Evolutionary conservation across 306 rosid species (phyloP).

Genomic region (Parietaria judaica): DNA sequence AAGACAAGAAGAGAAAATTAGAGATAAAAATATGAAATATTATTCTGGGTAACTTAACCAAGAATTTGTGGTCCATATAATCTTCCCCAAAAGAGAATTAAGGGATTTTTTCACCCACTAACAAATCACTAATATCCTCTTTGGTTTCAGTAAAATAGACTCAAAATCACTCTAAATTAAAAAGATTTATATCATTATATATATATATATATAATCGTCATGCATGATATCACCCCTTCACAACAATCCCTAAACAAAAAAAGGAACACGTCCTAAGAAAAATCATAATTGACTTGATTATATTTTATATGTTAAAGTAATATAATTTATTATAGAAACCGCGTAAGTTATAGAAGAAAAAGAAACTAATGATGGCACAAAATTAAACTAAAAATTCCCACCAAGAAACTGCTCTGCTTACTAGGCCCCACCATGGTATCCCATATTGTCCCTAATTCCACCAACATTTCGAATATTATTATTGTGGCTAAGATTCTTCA

Average conservation of each 20-base stretch:
- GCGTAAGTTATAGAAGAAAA: conserved; percentile 20
- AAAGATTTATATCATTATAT: background rate
- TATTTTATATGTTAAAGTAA: conserved; percentile 7
- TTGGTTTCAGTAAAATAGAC: conserved; percentile 20
- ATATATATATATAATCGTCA: background rate
- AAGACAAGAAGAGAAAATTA: background rate
- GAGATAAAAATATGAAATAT: background rate
- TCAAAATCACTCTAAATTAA: background rate
- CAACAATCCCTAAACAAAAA: background rate
- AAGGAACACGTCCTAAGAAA: background rate
- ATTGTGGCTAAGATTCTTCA: conserved; percentile 42
- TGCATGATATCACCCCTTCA: conserved; percentile 10
- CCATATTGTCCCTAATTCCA: conserved; percentile 47
- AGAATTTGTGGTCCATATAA: conserved; percentile 1
- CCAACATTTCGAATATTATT: conserved; percentile 56
- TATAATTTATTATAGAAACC: conserved; percentile 23
- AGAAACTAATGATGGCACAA: conserved; percentile 18
- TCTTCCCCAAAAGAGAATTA: conserved; percentile 15
- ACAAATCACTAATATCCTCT: conserved; percentile 32
- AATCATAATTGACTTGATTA: conserved; percentile 10
- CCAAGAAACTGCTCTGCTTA: conserved; percentile 23
- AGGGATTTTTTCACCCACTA: conserved; percentile 33
- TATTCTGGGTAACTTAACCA: conserved; percentile 22
- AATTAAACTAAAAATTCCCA: conserved; percentile 22
- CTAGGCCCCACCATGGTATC: conserved; percentile 42